Base-by-base conservation (phyloP, 139 green algal species). In the Micractinium sp. region DNA sequence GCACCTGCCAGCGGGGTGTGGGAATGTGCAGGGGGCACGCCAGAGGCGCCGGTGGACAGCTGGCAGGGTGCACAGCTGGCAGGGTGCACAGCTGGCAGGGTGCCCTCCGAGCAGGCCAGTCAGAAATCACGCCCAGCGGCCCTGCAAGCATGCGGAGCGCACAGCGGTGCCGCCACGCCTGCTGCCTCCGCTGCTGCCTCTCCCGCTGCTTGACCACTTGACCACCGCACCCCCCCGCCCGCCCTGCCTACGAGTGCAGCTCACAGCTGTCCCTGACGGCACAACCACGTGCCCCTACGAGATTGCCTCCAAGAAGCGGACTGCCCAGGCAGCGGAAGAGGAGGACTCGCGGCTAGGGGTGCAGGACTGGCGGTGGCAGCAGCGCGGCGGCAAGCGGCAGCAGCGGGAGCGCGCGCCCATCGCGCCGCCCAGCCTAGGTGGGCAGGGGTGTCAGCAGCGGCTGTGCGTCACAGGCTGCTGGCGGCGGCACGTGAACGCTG, bases 331-430 rank as follows among this genome's bases (percentile, higher is more conserved):
- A n/a, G 56, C 66, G 27, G 38, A 66, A 33, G 56, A 75, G 19
- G 85, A 91, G 27, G 89, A 89, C 4, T 77, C 80, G 75, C 22
- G 25, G 31, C 82, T 89, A 29, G 88, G 88, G 31, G 4, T 39
- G 71, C 90, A 93, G 86, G 66, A 87, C 81, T 96, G 93, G 93
- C 86, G 94, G 41, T 96, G 93, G 93, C 92, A 96, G 84, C 38
- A 92, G 84, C 82, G 73, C 41, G 85, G 76, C 56, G 60, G 31
- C 74, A 96, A 95, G 78, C 81, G 81, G 73, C 84, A 86, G 20
- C 88, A 93, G 67, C 74, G 63, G 61, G 79, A 86, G 27, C 89
- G 91, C 56, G 20, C 39, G 27, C 53, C 73, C 63, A 91, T 87
- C 27, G 90, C 93, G 16, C 83, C 90, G 16, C 88, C 90, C 71